Percentiles rank a stretch among this genome's conserved stretches.
Conservation (phyloP, 495 filamentous ascomycete genomes). For the Trichoderma reesei region DNA sequence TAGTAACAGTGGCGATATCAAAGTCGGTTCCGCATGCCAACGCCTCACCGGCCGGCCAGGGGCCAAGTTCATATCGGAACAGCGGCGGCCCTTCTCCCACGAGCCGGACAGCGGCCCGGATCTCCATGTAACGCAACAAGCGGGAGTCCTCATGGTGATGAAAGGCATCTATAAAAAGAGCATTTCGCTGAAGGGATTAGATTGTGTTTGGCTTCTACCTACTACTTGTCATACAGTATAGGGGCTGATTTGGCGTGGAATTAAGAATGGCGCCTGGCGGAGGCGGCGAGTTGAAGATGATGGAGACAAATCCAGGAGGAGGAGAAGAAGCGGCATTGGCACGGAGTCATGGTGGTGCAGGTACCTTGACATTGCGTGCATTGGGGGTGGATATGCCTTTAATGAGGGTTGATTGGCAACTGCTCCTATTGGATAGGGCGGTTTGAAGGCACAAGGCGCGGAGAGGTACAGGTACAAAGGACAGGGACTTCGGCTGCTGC, state of each 20-base stretch:
- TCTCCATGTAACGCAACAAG: background rate
- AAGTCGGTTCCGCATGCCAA: background rate
- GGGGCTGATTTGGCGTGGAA: background rate
- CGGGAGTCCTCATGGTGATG: background rate
- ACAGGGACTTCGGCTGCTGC: too few relatives aligned
- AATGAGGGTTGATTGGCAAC: background rate
- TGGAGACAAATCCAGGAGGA: background rate
- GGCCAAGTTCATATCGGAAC: background rate
- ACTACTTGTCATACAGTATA: background rate
- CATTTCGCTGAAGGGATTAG: background rate
- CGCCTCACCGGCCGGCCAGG: background rate
- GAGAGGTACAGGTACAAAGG: background rate
- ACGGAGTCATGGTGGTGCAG: background rate
- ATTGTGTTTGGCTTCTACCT: background rate
- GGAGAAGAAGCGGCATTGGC: background rate
- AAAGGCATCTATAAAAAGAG: background rate
- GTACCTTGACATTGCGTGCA: background rate
- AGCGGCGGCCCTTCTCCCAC: background rate
- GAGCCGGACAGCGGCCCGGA: background rate
- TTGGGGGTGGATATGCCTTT: conserved; percentile 5
- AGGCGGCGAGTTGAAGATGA: background rate
- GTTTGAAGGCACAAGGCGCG: background rate
- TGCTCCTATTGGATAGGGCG: background rate
- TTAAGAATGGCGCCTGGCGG: background rate
- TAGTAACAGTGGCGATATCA: too few relatives aligned